A percentile compares a stretch with the other conserved stretches of the same genome.
Evolutionary conservation across 1,284 basidiomycete genomes (phyloP).

Genomic region (Xanthoconium separans): DNA sequence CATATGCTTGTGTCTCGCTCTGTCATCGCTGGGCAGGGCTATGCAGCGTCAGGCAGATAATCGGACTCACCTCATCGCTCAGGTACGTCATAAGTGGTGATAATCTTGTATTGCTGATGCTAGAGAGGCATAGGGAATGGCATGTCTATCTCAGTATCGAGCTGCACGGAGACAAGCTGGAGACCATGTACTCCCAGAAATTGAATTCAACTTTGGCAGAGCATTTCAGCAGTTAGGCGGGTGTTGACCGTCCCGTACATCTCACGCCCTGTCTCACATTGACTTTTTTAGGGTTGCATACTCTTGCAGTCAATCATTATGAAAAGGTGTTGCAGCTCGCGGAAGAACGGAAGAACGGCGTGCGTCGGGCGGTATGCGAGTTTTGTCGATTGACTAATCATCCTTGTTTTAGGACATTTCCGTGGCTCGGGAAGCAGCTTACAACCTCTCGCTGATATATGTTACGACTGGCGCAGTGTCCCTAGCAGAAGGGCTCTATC

Average conservation of each 20-base stretch:
- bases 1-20: slow-evolving; percentile 5
- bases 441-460: slow-evolving; percentile 85
- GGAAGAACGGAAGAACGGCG: slow-evolving; percentile 34
- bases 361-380: neutral
- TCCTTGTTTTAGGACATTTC: neutral
- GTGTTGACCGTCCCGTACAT: neutral
- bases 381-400: neutral
- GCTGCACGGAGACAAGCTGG: slow-evolving; percentile 4
- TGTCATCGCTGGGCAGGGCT: slow-evolving; percentile 73
- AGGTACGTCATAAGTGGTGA: slow-evolving; percentile 41
- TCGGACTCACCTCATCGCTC: slow-evolving; percentile 80
- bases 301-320: slow-evolving; percentile 83
- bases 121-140: slow-evolving; percentile 1
- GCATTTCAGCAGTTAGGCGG: slow-evolving; percentile 6
- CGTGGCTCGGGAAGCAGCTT: slow-evolving; percentile 66
- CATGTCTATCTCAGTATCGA: slow-evolving; percentile 8
- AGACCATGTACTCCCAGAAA: slow-evolving; percentile 2
- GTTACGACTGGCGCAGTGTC: slow-evolving; percentile 71
- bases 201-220: slow-evolving; percentile 11
- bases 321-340: slow-evolving; percentile 68
- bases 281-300: slow-evolving; percentile 60
- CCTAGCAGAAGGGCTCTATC: slow-evolving; percentile 63
- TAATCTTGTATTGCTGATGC: neutral
- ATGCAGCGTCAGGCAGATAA: slow-evolving; percentile 96
- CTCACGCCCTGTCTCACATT: neutral